phyloP scores from a whole-genome alignment of 805 yeast genomes.

The Wickerhamomyces xylosicus region DNA sequence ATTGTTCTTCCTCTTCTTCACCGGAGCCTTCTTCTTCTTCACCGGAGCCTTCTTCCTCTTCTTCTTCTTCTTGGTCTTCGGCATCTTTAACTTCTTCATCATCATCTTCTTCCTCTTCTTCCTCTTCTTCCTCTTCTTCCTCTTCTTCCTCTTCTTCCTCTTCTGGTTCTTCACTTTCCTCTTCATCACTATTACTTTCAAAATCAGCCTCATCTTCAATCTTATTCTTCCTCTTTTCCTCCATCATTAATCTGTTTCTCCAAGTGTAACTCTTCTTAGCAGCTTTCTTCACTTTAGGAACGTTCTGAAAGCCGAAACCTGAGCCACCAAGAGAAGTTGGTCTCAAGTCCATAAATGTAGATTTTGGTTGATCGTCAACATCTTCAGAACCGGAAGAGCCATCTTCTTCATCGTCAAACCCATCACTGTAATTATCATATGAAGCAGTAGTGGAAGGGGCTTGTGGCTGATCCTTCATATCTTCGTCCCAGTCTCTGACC shows the following conservation, averaged over 20 bases:
- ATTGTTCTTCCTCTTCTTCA: slow-evolving; percentile 21
- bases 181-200: slow-evolving; percentile 23
- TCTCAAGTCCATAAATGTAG: slow-evolving; percentile 61
- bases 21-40: slow-evolving; percentile 21
- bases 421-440: slow-evolving; percentile 10
- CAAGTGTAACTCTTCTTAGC: slow-evolving; percentile 59
- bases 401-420: slow-evolving; percentile 16
- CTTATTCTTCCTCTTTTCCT: slow-evolving; percentile 32
- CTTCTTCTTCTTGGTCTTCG: slow-evolving; percentile 23
- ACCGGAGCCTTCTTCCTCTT: slow-evolving; percentile 24
- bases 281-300: slow-evolving; percentile 35
- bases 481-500: slow-evolving; percentile 49
- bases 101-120: slow-evolving; percentile 14
- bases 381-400: slow-evolving; percentile 11
- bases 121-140: slow-evolving; percentile 18
- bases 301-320: slow-evolving; percentile 60
- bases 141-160: slow-evolving; percentile 2
- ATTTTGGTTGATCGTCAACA: slow-evolving; percentile 11
- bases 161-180: slow-evolving; percentile 5
- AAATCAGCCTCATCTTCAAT: slow-evolving; percentile 58
- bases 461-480: slow-evolving; percentile 22
- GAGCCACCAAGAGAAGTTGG: slow-evolving; percentile 51
- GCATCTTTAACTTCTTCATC: slow-evolving; percentile 17
- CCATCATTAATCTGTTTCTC: slow-evolving; percentile 46
- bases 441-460: too few relatives aligned